Evolutionary conservation across 306 rosid species (phyloP), one percentile per base, ranked within the genome.

Genomic region (Cicer yamashitae): DNA sequence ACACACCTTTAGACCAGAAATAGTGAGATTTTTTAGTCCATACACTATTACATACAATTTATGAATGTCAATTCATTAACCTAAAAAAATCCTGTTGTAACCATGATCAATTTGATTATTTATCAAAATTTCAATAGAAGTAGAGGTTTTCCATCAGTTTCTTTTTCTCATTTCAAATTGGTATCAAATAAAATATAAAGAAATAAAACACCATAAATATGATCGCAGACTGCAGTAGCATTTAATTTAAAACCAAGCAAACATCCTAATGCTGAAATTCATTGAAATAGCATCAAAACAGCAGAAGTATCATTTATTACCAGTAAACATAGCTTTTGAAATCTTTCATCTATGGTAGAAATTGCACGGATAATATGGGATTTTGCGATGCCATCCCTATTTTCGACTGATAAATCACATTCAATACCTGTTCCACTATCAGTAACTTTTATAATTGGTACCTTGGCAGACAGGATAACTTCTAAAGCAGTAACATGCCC

Each of bases 391-490:
- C 89, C 89, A 34, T 85, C 89, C 81, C 76, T 53, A 65, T 85
- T 85, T 11, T 76, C 78, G 4, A 85, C 86, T 41, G 89, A 85
- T 68, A 85, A 56, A 85, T 85, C 89, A 57, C 89, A 85, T 79
- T 85, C 89, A 22, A 85, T 73, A 25, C 89, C 89, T 6, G 89
- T 85, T 67, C 89, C 89, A 59, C 72, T 13, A 79, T 85, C 89
- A 76, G 77, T 85, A 64, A 85, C 81, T 79, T 85, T 85, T 56
- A 85, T 9, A 76, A 85, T 77, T 50, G 89, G 89, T 46, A 85
- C 86, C 75, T 52, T 79, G 58, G 89, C 89, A 67, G 45, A 12
- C 48, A 44, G 7, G 79, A 85, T 68, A 15, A 47, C 7, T 67
- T 76, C 76, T 60, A 85, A 53, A 34, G 84, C 80, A 7, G 84